Evolutionary conservation across 2,329 filamentous ascomycete species (phyloP).

Genomic region (Diaporthe destruens): DNA sequence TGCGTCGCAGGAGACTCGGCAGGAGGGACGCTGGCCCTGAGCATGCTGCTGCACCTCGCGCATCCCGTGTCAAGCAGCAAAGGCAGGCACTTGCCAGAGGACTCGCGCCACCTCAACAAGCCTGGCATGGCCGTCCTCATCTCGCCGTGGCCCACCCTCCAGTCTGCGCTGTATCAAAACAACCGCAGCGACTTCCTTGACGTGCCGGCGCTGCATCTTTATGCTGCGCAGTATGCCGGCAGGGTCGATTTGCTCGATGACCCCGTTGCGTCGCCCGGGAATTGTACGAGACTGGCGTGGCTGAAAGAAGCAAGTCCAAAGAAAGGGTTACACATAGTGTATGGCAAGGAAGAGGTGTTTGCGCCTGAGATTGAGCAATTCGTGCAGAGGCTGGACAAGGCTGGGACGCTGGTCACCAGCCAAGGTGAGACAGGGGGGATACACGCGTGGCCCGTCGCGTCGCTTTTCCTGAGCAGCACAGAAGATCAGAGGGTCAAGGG

Average conservation of each 20-base stretch:
- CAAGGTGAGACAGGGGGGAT: conserved; percentile 75
- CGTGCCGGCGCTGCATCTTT: conserved; percentile 72
- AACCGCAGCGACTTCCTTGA: conserved; percentile 83
- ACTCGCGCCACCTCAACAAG: conserved; percentile 47
- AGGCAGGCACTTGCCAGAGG: conserved; percentile 44
- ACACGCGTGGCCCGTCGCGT: conserved; percentile 86
- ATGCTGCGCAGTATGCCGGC: conserved; percentile 78
- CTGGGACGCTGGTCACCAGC: conserved; percentile 66
- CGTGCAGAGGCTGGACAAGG: conserved; percentile 65
- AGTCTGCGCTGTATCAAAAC: conserved; percentile 75
- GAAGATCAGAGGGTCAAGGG: conserved; percentile 65
- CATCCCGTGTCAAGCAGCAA: conserved; percentile 43
- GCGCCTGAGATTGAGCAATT: conserved; percentile 76
- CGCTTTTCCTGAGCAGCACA: conserved; percentile 66
- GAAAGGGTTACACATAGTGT: conserved; percentile 77
- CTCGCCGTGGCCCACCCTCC: conserved; percentile 83
- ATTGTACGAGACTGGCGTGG: conserved; percentile 73
- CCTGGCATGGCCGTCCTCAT: conserved; percentile 78
- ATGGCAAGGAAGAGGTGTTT: conserved; percentile 83
- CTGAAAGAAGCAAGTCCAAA: conserved; percentile 77
- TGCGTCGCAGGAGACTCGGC: conserved; percentile 85
- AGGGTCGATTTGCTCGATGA: conserved; percentile 61
- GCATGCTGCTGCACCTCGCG: conserved; percentile 77
- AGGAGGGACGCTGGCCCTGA: conserved; percentile 79
- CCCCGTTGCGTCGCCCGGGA: conserved; percentile 76